These are phyloP conservation scores for Vigna unguiculata DNA, from an alignment of 306 rosid genomes.

Conservation along the genomic window DNA sequence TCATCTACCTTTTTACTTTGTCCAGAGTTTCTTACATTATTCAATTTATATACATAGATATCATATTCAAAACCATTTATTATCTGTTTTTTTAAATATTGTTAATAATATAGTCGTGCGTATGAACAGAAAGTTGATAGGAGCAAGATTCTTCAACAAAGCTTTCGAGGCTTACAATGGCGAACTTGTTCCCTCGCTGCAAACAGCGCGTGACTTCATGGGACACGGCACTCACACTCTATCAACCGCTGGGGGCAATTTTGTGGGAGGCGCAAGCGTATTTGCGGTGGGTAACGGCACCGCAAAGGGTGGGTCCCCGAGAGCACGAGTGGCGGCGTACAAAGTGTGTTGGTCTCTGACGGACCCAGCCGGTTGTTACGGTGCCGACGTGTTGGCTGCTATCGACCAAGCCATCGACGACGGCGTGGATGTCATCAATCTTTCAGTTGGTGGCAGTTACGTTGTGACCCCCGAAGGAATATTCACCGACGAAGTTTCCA, in stretches of 20 bases:
- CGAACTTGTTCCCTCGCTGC: not conserved
- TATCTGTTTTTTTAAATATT: too few species aligned
- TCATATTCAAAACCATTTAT: too few species aligned
- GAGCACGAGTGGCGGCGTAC: slow-evolving; percentile 73
- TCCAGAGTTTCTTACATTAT: too few species aligned
- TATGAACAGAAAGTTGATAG: slow-evolving; percentile 70
- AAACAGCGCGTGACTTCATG: slow-evolving; percentile 54
- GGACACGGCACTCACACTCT: slow-evolving; percentile 90
- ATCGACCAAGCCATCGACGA: slow-evolving; percentile 67
- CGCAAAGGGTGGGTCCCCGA: slow-evolving; percentile 87
- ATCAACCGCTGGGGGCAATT: slow-evolving; percentile 77
- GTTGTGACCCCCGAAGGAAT: slow-evolving; percentile 18
- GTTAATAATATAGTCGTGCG: too few species aligned
- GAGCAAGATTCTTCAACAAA: slow-evolving; percentile 68
- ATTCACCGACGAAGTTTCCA: slow-evolving; percentile 46
- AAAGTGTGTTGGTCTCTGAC: slow-evolving; percentile 73
- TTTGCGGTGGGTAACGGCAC: slow-evolving; percentile 75
- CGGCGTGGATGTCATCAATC: slow-evolving; percentile 62
- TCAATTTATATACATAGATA: too few species aligned
- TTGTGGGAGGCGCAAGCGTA: slow-evolving; percentile 50
- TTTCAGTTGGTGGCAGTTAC: slow-evolving; percentile 56
- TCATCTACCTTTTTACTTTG: too few species aligned
- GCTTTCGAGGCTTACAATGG: slow-evolving; percentile 42
- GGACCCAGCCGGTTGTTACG: slow-evolving; percentile 48
- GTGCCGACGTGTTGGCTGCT: slow-evolving; percentile 65